Evolutionary conservation across 148 eudicot genomes (phyloP).

Genomic region (Cornus florida): DNA sequence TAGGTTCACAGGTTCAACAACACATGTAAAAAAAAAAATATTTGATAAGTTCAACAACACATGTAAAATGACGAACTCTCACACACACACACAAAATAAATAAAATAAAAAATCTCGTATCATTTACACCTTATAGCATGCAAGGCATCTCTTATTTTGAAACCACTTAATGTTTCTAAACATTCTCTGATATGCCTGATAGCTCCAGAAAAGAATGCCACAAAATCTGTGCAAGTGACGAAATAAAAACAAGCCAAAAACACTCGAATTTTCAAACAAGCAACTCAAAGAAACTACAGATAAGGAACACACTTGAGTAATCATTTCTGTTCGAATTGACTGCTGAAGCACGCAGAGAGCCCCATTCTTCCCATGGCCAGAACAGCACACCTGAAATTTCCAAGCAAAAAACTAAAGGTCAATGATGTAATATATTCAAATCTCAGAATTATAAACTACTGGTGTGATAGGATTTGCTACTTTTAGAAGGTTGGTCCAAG

Average conservation of each 20-base stretch:
- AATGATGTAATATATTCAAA: background rate
- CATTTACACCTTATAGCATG: no score
- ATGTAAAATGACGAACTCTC: no score
- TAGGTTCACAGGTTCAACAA: no score
- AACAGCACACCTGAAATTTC: conserved; percentile 82
- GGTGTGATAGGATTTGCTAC: background rate
- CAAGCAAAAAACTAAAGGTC: background rate
- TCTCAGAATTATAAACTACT: background rate
- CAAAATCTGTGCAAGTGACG: background rate
- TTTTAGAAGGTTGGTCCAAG: background rate
- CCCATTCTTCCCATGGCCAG: conserved; percentile 99
- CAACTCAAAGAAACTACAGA: background rate
- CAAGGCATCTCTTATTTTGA: no score
- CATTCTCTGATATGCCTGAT: background rate
- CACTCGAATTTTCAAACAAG: background rate
- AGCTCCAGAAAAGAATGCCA: background rate
- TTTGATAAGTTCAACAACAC: no score
- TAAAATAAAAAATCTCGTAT: no score
- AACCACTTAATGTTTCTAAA: no score
- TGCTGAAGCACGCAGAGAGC: conserved; percentile 88
- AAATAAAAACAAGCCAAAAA: background rate
- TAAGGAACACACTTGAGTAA: conserved; percentile 64
- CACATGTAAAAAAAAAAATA: no score
- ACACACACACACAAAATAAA: no score
- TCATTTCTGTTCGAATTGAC: conserved; percentile 86